Evolutionary conservation across 306 rosid species (phyloP).

Genomic region (Benincasa hispida): DNA sequence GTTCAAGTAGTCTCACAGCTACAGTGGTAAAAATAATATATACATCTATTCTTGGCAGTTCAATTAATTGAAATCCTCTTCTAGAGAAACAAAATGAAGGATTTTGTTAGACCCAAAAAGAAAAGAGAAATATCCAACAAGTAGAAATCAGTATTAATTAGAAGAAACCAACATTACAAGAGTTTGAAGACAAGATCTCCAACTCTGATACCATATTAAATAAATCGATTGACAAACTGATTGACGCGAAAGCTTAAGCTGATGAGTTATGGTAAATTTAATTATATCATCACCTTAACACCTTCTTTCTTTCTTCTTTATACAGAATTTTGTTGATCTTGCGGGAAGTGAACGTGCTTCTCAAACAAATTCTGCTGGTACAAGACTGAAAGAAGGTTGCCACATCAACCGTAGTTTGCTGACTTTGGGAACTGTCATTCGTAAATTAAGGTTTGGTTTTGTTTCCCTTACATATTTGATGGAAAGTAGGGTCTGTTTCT

Average conservation of each 20-base stretch:
- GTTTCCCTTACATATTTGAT: neutral
- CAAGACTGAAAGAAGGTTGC: conserved; percentile 86
- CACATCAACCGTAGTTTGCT: conserved; percentile 91
- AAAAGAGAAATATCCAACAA: no score
- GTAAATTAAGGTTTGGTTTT: conserved; percentile 61
- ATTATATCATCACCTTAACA: no score
- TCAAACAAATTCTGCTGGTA: conserved; percentile 63
- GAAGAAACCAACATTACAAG: no score
- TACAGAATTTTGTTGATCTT: conserved; percentile 70
- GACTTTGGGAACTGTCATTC: conserved; percentile 77
- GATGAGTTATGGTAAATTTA: no score
- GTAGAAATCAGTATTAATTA: no score
- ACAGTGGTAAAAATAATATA: conserved; percentile 41
- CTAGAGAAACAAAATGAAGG: neutral
- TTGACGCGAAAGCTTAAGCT: no score
- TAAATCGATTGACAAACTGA: no score
- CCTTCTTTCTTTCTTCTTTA: neutral
- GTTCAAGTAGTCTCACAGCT: conserved; percentile 48
- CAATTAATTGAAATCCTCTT: neutral
- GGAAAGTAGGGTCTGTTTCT: no score
- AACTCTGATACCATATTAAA: no score
- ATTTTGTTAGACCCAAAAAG: no score
- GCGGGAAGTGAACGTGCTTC: conserved; percentile 94
- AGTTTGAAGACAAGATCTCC: no score
- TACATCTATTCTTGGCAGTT: neutral